Conservation (phyloP, 768 basidiomycete species). For the Dacryopinax spathularia region DNA sequence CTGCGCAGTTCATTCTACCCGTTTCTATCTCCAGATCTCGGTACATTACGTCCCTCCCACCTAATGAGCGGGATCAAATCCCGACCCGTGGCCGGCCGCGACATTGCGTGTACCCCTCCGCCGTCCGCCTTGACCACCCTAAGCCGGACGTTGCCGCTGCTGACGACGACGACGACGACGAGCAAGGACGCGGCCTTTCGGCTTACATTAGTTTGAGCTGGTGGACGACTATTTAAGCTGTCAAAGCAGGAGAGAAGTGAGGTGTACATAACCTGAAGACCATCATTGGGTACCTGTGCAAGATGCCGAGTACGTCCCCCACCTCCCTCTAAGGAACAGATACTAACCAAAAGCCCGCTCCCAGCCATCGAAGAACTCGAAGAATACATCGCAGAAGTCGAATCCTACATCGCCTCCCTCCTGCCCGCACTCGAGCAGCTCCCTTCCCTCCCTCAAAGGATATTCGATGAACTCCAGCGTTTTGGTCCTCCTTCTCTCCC, state of each 20-base stretch:
- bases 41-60: background rate
- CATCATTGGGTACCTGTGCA: background rate
- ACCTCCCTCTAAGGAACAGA: background rate
- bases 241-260: background rate
- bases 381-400: background rate
- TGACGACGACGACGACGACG: background rate
- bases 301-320: background rate
- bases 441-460: background rate
- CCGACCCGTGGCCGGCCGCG: background rate
- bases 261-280: background rate
- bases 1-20: background rate
- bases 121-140: no score
- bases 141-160: no score
- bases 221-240: background rate
- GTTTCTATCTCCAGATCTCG: background rate
- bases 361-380: background rate
- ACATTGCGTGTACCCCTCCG: background rate
- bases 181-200: background rate
- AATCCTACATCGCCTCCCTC: constrained; percentile 1
- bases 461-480: background rate
- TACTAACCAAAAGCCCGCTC: background rate
- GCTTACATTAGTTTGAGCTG: background rate
- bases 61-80: background rate
- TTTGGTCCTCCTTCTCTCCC: background rate
- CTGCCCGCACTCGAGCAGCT: background rate